Base-by-base conservation (phyloP, 2,329 filamentous ascomycete species). In the Epichloe gansuensis region DNA sequence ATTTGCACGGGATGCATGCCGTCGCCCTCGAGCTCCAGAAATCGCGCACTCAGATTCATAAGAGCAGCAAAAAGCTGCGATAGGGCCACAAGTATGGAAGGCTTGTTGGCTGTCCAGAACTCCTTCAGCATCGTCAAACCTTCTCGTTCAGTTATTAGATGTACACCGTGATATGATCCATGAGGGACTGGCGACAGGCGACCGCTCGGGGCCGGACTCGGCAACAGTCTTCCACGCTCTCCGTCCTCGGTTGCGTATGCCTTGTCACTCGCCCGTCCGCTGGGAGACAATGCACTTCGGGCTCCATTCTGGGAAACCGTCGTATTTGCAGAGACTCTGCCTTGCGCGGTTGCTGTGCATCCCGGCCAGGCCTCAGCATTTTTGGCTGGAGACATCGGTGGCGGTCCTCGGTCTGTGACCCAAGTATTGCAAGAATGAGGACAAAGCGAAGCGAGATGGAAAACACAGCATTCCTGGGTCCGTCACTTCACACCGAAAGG, bases 1-100 rank as follows among this genome's bases (percentile, higher is more conserved):
- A 95, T 83, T 69, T 93, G 87, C 58, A 94, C 83, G 0, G 90
- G 88, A 71, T 93, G 81, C 73, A 94, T 84, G 2, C 81, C 81
- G 46, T 82, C 75, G 52, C 80, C 84, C 58, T 86, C 74, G 17
- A 85, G 74, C 64, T 94, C 88, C 41, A 95, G 72, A 11, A 91
- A 67, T 21, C 89, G 77, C 0, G 88, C 87, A 42, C 82, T 82
- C 9, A 94, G 80, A 65, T 93, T 94, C 91, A 95, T 95, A 50
- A 87, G 68, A 0, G 85, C 83, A 2, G 85, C 88, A 60, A 95
- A 95, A 38, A 93, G 72, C 67, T 95, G 89, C 0, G 88, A 79
- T 2, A 84, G 56, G 17, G 90, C 72, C 44, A 95, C 87, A 45
- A 90, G 73, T 23, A 85, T 72, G 21, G 91, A 76, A 2, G 87